These are phyloP conservation scores for Bimuria novae-zelandiae DNA, from an alignment of 2,329 filamentous ascomycete species.

Conservation along the genomic window DNA sequence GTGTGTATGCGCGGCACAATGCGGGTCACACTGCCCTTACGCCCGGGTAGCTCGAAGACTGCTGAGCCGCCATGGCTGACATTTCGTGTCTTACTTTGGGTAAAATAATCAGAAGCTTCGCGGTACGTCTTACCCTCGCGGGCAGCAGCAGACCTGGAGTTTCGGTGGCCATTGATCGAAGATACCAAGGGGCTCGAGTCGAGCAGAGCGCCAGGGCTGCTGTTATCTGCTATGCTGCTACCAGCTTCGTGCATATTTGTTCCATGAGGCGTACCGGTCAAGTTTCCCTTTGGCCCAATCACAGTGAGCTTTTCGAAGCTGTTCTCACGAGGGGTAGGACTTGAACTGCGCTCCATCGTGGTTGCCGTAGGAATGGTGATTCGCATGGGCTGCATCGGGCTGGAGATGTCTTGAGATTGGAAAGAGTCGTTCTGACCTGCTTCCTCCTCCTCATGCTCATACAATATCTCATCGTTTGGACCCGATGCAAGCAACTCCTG, in stretches of 20 bases:
- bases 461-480: conserved; percentile 43
- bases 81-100: background rate
- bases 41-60: conserved; percentile 30
- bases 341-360: background rate
- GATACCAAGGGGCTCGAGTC: conserved; percentile 24
- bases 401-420: background rate
- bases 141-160: background rate
- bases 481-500: conserved; percentile 42
- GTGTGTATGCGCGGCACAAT: conserved; percentile 17
- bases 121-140: background rate
- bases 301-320: conserved; percentile 42
- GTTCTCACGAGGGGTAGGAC: conserved; percentile 31
- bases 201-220: conserved; percentile 35
- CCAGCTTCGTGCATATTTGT: conserved; percentile 44
- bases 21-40: conserved; percentile 27
- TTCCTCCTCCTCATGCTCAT: conserved; percentile 14
- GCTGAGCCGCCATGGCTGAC: conserved; percentile 18
- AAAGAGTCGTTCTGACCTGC: background rate
- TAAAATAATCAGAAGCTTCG: background rate
- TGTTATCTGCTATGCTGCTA: conserved; percentile 46
- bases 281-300: conserved; percentile 41
- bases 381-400: background rate
- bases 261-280: conserved; percentile 44
- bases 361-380: background rate
- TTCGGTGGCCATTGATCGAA: background rate